Percentiles rank a stretch among this genome's conserved stretches.
phyloP scores from a whole-genome alignment of 2,329 filamentous ascomycete species.

The Fusarium abutilonis region DNA sequence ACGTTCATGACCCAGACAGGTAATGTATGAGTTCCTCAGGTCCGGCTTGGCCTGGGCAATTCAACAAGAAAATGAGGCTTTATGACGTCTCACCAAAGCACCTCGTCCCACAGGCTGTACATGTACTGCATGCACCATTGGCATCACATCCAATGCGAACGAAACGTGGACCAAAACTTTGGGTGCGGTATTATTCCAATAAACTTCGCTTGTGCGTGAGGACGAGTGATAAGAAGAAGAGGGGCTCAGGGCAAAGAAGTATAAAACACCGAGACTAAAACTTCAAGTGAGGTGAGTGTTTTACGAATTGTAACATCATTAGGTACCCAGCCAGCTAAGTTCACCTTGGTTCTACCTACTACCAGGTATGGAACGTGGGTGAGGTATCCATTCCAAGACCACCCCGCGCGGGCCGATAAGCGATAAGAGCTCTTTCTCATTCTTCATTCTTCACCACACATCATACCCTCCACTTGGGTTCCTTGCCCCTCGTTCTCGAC shows the following conservation, averaged over 20 bases:
- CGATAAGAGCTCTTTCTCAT: conserved; percentile 43
- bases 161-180: conserved; percentile 32
- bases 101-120: conserved; percentile 23
- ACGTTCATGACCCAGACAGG: conserved; percentile 1
- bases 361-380: no score
- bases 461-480: conserved; percentile 31
- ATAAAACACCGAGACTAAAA: conserved; percentile 40
- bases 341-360: conserved; percentile 30
- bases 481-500: conserved; percentile 31
- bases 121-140: conserved; percentile 17
- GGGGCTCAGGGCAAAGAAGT: conserved; percentile 29
- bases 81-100: conserved; percentile 32
- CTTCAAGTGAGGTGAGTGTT: conserved; percentile 32
- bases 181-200: conserved; percentile 34
- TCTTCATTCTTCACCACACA: conserved; percentile 11
- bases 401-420: conserved; percentile 45
- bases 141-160: conserved; percentile 26
- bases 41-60: conserved; percentile 7
- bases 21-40: conserved; percentile 7
- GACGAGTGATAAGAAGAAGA: conserved; percentile 22
- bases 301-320: conserved; percentile 37
- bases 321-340: conserved; percentile 23
- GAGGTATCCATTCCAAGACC: not conserved
- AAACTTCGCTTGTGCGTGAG: conserved; percentile 24
- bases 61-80: conserved; percentile 25